Base-by-base conservation (phyloP, 768 basidiomycete genomes). In the Postia placenta region DNA sequence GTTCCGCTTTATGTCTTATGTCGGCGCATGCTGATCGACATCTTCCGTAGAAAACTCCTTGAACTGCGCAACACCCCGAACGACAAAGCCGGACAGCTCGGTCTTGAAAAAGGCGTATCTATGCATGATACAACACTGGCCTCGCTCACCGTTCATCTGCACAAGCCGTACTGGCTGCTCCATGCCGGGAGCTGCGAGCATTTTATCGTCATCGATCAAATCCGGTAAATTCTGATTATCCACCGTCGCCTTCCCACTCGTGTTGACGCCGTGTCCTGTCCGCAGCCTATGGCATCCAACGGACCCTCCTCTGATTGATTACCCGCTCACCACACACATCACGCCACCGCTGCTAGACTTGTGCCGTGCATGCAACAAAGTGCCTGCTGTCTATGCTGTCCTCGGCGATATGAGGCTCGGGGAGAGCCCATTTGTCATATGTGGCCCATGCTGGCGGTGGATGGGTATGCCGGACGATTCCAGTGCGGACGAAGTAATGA, bases 181-280 rank as follows among this genome's bases (percentile, higher is more conserved):
- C 90, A 92, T 58, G 75, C 76, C 47, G 90, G 89, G 27, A 84
- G 79, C 56, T 92, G 90, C 59, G 87, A 91, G 56, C 90, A 92
- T 59, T 87, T 83, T 61, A 55, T 90, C 19, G 75, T 85, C 19
- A 53, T 92, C 33, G 81, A 88, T 51, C 76, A 85, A 53, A 82
- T 92, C 52, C 75, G 91, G 90, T 79, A 56, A 36, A 64, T 47
- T 26, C 45, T 22, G 48, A 27, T 20, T 15, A 3, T n/a, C n/a
- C n/a, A n/a, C n/a, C n/a, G n/a, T n/a, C n/a, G n/a, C n/a, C n/a
- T n/a, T n/a, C n/a, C n/a, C n/a, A 48, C 38, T 7, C 26, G 15
- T 26, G 7, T 43, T 48, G 36, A 33, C 23, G 56, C 30, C n/a
- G 47, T 42, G 48, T 53, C 47, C 35, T 45, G 12, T 45, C 5